Percentiles rank a stretch among this genome's conserved stretches.
phyloP scores from a whole-genome alignment of 2,329 filamentous ascomycete species.

The Colletotrichum euphorbiae region DNA sequence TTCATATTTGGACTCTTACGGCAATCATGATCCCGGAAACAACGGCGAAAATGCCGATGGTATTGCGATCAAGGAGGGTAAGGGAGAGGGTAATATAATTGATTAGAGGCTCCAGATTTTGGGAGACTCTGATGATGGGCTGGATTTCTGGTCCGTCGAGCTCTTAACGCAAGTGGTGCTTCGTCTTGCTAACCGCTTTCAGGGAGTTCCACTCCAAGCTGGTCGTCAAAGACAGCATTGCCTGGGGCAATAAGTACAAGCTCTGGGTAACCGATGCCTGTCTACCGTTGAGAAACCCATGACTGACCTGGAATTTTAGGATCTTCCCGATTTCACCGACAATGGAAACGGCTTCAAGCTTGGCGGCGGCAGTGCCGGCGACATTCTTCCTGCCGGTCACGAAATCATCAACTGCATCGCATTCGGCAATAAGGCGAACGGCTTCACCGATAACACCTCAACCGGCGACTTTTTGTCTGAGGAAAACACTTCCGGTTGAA shows the following conservation, averaged over 20 bases:
- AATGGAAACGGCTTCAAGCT: constrained; percentile 64
- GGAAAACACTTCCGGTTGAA: constrained; percentile 29
- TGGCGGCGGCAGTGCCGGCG: constrained; percentile 50
- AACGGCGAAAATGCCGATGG: constrained; percentile 61
- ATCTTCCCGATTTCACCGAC: constrained; percentile 46
- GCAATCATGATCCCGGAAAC: constrained; percentile 56
- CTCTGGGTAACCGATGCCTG: constrained; percentile 47
- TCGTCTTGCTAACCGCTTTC: not conserved
- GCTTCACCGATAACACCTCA: constrained; percentile 55
- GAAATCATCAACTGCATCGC: constrained; percentile 58
- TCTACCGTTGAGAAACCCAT: too few species aligned
- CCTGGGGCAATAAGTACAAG: constrained; percentile 60
- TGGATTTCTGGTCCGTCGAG: constrained; percentile 50
- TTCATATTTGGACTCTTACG: constrained; percentile 52
- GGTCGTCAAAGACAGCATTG: constrained; percentile 56
- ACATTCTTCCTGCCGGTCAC: constrained; percentile 54
- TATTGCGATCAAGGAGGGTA: constrained; percentile 57
- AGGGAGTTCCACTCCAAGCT: constrained; percentile 52
- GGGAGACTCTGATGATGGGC: constrained; percentile 59
- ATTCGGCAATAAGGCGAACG: constrained; percentile 56
- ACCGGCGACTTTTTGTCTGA: constrained; percentile 28
- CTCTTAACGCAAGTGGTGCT: accelerated
- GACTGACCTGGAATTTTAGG: not conserved
- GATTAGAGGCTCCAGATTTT: constrained; percentile 55
- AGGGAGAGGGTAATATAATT: constrained; percentile 56